A percentile compares a stretch with the other conserved stretches of the same genome.
phyloP scores from a whole-genome alignment of 495 filamentous ascomycete species.

The Penicillium daleae region DNA sequence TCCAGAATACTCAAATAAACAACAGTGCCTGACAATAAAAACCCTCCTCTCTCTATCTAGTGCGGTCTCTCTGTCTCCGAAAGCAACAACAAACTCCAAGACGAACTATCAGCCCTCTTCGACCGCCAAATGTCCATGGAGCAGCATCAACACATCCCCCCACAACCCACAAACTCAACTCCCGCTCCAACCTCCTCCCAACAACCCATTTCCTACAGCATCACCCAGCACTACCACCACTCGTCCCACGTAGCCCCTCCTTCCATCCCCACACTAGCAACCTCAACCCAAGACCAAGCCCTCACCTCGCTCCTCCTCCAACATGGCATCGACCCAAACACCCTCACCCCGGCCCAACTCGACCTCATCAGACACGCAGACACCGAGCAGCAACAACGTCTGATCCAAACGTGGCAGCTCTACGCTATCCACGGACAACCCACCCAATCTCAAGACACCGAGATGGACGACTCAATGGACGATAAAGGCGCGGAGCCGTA shows the following conservation, averaged over 20 bases:
- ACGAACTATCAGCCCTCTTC: conserved; percentile 72
- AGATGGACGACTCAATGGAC: conserved; percentile 50
- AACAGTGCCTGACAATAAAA: conserved; percentile 23
- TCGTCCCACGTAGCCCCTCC: conserved; percentile 56
- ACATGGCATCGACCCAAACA: conserved; percentile 57
- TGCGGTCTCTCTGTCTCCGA: conserved; percentile 45
- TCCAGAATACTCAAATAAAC: not conserved
- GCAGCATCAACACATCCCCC: conserved; percentile 23
- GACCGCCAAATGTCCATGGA: conserved; percentile 60
- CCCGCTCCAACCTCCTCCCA: not conserved
- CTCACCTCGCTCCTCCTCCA: conserved; percentile 42
- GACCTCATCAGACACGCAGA: conserved; percentile 64
- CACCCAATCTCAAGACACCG: conserved; percentile 40
- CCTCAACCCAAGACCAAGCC: not conserved
- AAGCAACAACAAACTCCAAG: conserved; percentile 55
- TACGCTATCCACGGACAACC: conserved; percentile 42
- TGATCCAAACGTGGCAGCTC: conserved; percentile 70
- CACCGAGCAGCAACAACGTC: conserved; percentile 57
- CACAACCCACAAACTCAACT: not conserved
- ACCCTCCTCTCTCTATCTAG: conserved; percentile 34
- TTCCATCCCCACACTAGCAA: conserved; percentile 2
- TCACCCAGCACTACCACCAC: conserved; percentile 78
- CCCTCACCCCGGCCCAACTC: conserved; percentile 60
- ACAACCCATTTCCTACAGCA: conserved; percentile 60
- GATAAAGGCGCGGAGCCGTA: conserved; percentile 63